Base-by-base conservation (phyloP, 2,329 filamentous ascomycete genomes). In the Diaporthe ampelina region DNA sequence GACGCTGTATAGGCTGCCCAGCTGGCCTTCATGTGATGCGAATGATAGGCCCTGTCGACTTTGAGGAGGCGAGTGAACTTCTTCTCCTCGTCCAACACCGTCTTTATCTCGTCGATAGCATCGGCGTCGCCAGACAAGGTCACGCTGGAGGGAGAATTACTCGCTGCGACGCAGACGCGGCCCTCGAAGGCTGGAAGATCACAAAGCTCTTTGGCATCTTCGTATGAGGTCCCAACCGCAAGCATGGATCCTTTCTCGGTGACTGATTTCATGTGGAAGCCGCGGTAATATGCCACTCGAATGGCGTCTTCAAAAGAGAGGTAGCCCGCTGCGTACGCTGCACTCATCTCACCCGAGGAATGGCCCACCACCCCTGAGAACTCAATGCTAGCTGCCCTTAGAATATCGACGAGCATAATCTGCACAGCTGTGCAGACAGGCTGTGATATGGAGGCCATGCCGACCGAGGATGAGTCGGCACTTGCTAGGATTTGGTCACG, bases 81-180 rank as follows among this genome's bases (percentile, higher is more conserved):
- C 5, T 45, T n/a, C 32, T 76, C 75, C 8, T 76, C 70, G 4
- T 77, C 56, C 0, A 79, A 24, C 9, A 76, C 59, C 0, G 35
- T 70, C 5, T 73, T 48, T 4, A 72, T 32, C 35, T 73, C 29
- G 11, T 67, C 35, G 10, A 80, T 35, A 4, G 80, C 74, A 40
- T 56, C 6, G 0, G 65, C 67, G 29, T 82, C 81, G 1, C 83
- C 83, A 0, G 82, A 82, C 0, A 84, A 40, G 0, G 85, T 86
- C 7, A 83, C 76, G 65, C 83, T 85, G 19, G 19, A 0, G 76
- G 59, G 0, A 81, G 77, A 84, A 79, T 84, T 86, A 74, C 74
- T 76, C 26, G 81, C 82, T 8, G 82, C 81, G 4, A 85, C 76
- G 5, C 74, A 67, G 1, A 81, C 72, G 0, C 78, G 75, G 7